A percentile compares a stretch with the other conserved stretches of the same genome.
phyloP scores from a whole-genome alignment of 148 eudicot genomes.

The Dysphania ambrosioides region DNA sequence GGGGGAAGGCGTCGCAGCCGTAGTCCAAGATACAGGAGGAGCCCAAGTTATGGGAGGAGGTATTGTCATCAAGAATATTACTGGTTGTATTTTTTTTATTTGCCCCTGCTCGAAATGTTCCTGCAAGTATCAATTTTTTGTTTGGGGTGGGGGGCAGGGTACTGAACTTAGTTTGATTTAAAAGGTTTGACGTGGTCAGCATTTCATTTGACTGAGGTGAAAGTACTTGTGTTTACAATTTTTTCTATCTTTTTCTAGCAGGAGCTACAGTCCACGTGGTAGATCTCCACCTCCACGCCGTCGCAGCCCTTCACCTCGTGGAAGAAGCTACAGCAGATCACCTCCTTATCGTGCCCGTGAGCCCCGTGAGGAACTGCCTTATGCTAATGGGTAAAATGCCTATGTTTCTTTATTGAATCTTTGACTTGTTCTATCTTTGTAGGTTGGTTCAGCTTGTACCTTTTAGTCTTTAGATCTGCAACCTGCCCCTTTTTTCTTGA shows the following conservation, averaged over 20 bases:
- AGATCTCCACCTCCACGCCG: slow-evolving; percentile 93
- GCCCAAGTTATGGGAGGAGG: slow-evolving; percentile 99
- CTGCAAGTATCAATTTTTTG: not conserved
- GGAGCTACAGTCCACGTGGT: slow-evolving; percentile 95
- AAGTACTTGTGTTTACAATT: not conserved
- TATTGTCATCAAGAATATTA: slow-evolving; percentile 14
- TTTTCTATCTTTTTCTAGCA: slow-evolving; percentile 19
- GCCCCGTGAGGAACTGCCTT: slow-evolving; percentile 80
- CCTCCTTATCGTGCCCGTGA: slow-evolving; percentile 82
- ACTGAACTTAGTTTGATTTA: no score
- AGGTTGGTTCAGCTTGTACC: not conserved
- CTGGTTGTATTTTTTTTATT: not conserved
- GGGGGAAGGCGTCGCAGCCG: slow-evolving; percentile 81
- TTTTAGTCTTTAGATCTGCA: not conserved
- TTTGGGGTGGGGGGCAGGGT: not conserved
- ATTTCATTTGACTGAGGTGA: not conserved
- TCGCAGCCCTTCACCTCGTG: slow-evolving; percentile 89
- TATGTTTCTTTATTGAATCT: not conserved
- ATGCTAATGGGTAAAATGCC: slow-evolving; percentile 71
- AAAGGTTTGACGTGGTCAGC: no score
- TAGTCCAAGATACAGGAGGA: slow-evolving; percentile 87
- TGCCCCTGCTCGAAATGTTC: no score
- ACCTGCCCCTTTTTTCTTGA: not conserved
- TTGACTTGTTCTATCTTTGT: not conserved
- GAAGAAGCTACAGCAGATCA: slow-evolving; percentile 83